Evolutionary conservation across 257 asterid species (phyloP).

Genomic region (Catharanthus roseus): DNA sequence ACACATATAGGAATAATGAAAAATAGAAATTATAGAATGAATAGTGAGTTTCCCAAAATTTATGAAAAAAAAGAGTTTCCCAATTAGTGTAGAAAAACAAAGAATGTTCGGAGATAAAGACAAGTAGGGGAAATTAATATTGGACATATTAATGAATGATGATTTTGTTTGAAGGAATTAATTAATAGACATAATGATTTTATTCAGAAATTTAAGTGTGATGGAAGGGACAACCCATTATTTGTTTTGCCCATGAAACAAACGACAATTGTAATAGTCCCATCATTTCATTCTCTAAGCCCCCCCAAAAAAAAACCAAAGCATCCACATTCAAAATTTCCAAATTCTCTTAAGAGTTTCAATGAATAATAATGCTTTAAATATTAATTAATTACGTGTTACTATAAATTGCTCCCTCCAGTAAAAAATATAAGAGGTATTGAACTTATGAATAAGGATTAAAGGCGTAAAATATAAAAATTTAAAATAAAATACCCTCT

Average conservation of each 20-base stretch:
- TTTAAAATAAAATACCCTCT: too few relatives aligned
- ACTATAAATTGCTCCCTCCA: too few relatives aligned
- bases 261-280: slow-evolving; percentile 11
- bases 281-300: slow-evolving; percentile 16
- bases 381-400: too few relatives aligned
- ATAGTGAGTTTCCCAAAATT: too few relatives aligned
- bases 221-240: slow-evolving; percentile 10
- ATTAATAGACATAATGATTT: slow-evolving; percentile 20
- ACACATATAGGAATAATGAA: too few relatives aligned
- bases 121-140: neutral
- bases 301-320: too few relatives aligned
- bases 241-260: slow-evolving; percentile 12
- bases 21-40: too few relatives aligned
- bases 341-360: neutral
- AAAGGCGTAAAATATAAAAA: too few relatives aligned
- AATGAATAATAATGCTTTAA: neutral
- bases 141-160: neutral
- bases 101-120: neutral
- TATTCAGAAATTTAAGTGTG: slow-evolving; percentile 18
- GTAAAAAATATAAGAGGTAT: too few relatives aligned
- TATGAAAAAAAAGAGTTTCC: too few relatives aligned
- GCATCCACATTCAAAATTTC: neutral
- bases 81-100: neutral
- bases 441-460: too few relatives aligned
- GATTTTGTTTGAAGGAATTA: neutral